These are phyloP conservation scores for Leishmania tarentolae DNA, from an alignment of 208 protist species.

Conservation along the genomic window DNA sequence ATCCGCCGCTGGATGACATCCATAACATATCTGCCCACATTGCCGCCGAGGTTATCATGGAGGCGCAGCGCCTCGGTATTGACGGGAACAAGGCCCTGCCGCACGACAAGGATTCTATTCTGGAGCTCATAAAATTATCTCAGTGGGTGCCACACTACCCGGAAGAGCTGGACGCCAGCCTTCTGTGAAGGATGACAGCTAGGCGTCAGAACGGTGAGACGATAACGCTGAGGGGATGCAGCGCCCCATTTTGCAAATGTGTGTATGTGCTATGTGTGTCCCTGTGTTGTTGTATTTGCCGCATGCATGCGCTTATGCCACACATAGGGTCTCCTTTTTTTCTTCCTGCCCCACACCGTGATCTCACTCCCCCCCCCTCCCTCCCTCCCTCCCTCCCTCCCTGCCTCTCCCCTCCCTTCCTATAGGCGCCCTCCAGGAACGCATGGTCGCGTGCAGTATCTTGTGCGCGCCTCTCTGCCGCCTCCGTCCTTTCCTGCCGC, in stretches of 20 bases:
- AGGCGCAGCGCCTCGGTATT: slow-evolving; percentile 67
- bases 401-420: not conserved
- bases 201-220: not conserved
- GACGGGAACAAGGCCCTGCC: slow-evolving; percentile 56
- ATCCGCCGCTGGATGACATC: slow-evolving; percentile 75
- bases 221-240: not conserved
- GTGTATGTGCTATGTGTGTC: not conserved
- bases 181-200: not conserved
- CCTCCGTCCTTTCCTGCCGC: not conserved
- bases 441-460: not conserved
- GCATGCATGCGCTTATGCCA: not conserved
- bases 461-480: not conserved
- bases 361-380: too few relatives aligned
- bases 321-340: not conserved
- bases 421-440: not conserved
- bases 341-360: not conserved
- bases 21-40: slow-evolving; percentile 81
- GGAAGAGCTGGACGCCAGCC: slow-evolving; percentile 28
- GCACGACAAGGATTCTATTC: slow-evolving; percentile 42
- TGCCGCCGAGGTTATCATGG: slow-evolving; percentile 66
- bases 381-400: too few relatives aligned
- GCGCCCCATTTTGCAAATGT: not conserved
- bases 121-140: slow-evolving; percentile 40
- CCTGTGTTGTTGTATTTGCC: not conserved
- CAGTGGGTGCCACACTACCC: slow-evolving; percentile 83